Conservation (phyloP, 1,139 yeast species). For the Yamadazyma jaroonii region DNA sequence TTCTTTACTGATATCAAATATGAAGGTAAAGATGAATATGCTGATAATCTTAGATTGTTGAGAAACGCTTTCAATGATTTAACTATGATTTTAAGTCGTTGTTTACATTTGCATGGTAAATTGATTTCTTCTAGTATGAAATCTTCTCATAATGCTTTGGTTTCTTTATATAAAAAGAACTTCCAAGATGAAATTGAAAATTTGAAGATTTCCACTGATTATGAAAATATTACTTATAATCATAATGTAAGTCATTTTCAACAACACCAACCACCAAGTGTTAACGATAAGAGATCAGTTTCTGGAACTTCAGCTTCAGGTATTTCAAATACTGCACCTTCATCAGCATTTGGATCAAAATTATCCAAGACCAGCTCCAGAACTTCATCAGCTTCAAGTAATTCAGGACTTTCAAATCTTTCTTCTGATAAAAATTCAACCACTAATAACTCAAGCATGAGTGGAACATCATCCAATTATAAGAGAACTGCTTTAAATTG, state of each 20-base stretch:
- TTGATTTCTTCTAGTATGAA: constrained; percentile 58
- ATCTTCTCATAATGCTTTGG: constrained; percentile 65
- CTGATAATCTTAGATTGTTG: constrained; percentile 47
- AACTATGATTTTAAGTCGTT: constrained; percentile 60
- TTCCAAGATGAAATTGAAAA: constrained; percentile 61
- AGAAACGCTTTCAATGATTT: constrained; percentile 68
- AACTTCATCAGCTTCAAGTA: constrained; percentile 26
- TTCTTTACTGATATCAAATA: constrained; percentile 52
- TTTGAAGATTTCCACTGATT: constrained; percentile 35
- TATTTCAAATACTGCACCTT: constrained; percentile 21
- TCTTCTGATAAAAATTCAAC: constrained; percentile 15
- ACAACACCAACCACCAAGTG: constrained; percentile 12
- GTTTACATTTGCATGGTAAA: constrained; percentile 67
- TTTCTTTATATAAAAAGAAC: constrained; percentile 63
- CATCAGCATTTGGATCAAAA: constrained; percentile 23
- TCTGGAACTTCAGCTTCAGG: constrained; percentile 18
- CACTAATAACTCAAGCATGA: constrained; percentile 10
- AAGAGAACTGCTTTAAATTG: constrained; percentile 50
- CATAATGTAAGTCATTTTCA: constrained; percentile 20
- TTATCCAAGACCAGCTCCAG: constrained; percentile 33
- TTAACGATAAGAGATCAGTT: constrained; percentile 14
- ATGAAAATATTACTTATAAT: constrained; percentile 26
- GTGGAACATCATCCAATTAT: constrained; percentile 16
- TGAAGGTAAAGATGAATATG: constrained; percentile 39
- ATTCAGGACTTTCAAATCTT: constrained; percentile 28